Evolutionary conservation across 2,329 filamentous ascomycete species (phyloP).

Genomic region (Penicillium palitans): DNA sequence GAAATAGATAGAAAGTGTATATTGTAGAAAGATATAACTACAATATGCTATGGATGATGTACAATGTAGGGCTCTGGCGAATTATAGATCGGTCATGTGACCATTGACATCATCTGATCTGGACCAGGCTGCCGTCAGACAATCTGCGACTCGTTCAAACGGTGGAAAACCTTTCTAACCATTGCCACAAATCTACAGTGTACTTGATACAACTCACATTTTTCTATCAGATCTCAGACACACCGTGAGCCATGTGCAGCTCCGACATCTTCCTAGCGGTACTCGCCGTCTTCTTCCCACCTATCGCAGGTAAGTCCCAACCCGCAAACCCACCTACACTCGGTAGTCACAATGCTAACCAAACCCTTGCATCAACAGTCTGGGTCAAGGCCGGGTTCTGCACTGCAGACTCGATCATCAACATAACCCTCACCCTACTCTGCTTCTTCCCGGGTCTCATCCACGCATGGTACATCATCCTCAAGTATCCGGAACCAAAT

Average conservation of each 20-base stretch:
- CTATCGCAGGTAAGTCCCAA: constrained; percentile 53
- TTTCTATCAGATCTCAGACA: constrained; percentile 7
- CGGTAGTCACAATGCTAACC: constrained; percentile 31
- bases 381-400: constrained; percentile 97
- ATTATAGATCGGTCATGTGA: constrained; percentile 5
- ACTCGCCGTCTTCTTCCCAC: constrained; percentile 62
- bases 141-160: constrained; percentile 5
- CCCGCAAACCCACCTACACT: not conserved
- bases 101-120: constrained; percentile 20
- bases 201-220: constrained; percentile 3
- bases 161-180: not conserved
- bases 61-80: not conserved
- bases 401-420: constrained; percentile 88
- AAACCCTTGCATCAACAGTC: constrained; percentile 54
- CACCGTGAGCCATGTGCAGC: constrained; percentile 52
- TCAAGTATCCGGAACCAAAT: constrained; percentile 75
- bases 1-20: not conserved
- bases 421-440: constrained; percentile 82
- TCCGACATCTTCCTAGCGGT: constrained; percentile 62
- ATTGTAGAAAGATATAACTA: not conserved
- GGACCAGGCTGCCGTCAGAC: constrained; percentile 14
- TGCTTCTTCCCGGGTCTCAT: constrained; percentile 83
- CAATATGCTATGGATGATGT: not conserved
- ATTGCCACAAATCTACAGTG: not conserved
- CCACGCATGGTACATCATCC: constrained; percentile 98